Base-by-base conservation (phyloP, 179 eudicot species). In the Silene coronaria region DNA sequence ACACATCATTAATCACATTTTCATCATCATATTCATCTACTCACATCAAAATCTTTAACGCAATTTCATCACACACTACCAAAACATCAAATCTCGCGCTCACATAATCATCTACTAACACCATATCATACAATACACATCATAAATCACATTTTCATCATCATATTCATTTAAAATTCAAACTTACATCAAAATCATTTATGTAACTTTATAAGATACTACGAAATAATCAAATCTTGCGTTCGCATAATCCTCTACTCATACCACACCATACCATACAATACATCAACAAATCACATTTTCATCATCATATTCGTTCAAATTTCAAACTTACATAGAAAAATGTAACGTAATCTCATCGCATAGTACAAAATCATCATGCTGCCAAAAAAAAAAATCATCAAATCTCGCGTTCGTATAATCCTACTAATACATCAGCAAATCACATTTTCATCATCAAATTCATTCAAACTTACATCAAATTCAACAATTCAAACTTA, bases 1-100 rank as follows among this genome's bases (percentile, higher is more conserved):
- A 66, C 12, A 38, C 13, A 70, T 45, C 64, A 71, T 71, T 17
- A 53, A 53, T n/a, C 51, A 72, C 66, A 72, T 55, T 36, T 6
- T 38, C 16, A 67, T 67, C 51, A n/a, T 58, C 28, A 1, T 6
- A 23, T n/a, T n/a, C 9, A 57, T 6, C 19, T 4, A 8, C 6
- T 60, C 12, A 23, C 3, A 60, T 60, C 24, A 21, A 4, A 48
- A 14, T 16, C 1, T 46, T 14, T 17, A 30, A 66, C 6, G 24
- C 10, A 7, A 1, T 16, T 30, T n/a, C n/a, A 17, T 66, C 24
- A 9, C 67, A 21, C 11, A 6, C 11, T 22, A 22, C 2, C 63
- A 59, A 28, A 63, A 2, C 16, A 17, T 17, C 14, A 66, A 30
- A 30, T 64, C 42, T 14, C 4, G 13, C 42, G 68, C 17, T 16